A percentile compares a stretch with the other conserved stretches of the same genome.
Conservation (phyloP, 2,329 filamentous ascomycete species). For the Colletotrichum euphorbiae region DNA sequence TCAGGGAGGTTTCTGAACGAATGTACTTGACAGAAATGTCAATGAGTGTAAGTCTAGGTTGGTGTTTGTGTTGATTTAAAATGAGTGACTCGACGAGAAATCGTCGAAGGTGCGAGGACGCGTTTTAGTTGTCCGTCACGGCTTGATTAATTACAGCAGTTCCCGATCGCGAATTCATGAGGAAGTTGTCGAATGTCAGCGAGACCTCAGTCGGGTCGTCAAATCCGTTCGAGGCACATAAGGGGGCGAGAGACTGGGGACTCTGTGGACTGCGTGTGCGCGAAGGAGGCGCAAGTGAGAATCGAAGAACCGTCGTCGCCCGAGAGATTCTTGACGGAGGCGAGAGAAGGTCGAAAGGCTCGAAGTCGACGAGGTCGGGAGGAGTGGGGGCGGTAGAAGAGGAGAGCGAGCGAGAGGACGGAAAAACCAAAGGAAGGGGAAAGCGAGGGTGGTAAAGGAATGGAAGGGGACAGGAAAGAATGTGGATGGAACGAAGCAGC, state of each 20-base stretch:
- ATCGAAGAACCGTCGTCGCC: constrained; percentile 41
- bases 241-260: constrained; percentile 10
- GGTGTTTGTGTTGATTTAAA: constrained; percentile 10
- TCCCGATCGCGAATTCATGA: constrained; percentile 36
- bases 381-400: constrained; percentile 31
- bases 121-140: constrained; percentile 34
- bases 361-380: constrained; percentile 33
- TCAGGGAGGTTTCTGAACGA: constrained; percentile 64
- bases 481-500: constrained; percentile 39
- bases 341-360: constrained; percentile 32
- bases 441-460: constrained; percentile 41
- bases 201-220: constrained; percentile 33
- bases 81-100: constrained; percentile 42
- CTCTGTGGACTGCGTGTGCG: constrained; percentile 9
- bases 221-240: constrained; percentile 27
- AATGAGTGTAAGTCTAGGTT: constrained; percentile 59
- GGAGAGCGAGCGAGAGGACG: constrained; percentile 39
- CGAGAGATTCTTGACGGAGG: constrained; percentile 40
- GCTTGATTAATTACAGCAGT: constrained; percentile 14
- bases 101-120: constrained; percentile 33
- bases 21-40: constrained; percentile 69
- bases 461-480: constrained; percentile 41
- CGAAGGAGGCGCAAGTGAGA: constrained; percentile 29
- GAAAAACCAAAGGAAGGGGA: constrained; percentile 33
- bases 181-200: constrained; percentile 35